phyloP scores from a whole-genome alignment of 73 alveolate genomes.

The Tetrahymena borealis region DNA sequence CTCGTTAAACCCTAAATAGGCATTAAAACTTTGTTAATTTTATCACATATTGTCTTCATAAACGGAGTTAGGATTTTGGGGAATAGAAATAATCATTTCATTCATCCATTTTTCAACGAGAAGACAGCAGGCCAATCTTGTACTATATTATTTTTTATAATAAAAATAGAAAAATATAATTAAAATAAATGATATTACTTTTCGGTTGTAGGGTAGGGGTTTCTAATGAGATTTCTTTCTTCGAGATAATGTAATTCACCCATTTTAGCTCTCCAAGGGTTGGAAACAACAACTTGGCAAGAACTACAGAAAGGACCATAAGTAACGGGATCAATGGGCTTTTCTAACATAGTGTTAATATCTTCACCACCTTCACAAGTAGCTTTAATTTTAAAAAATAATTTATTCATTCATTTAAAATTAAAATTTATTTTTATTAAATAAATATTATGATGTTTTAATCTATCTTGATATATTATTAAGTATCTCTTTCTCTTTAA shows the following conservation, averaged over 20 bases:
- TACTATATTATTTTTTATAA: neutral
- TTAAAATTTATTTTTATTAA: neutral
- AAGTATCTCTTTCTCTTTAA: too few species aligned
- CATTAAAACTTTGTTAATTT: neutral
- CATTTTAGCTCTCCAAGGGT: constrained; percentile 29
- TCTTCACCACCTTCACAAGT: constrained; percentile 44
- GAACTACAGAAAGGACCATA: constrained; percentile 40
- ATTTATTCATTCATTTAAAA: neutral
- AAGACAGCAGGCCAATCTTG: constrained; percentile 34
- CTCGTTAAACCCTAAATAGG: neutral
- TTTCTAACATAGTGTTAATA: constrained; percentile 20
- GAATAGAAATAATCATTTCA: constrained; percentile 32
- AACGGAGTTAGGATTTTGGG: constrained; percentile 9
- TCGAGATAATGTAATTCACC: constrained; percentile 13
- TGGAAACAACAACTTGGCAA: constrained; percentile 7
- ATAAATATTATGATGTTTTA: neutral
- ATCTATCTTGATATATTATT: too few species aligned
- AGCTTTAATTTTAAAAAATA: neutral
- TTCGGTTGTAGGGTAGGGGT: neutral
- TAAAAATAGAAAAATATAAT: too few species aligned
- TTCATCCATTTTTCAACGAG: constrained; percentile 44
- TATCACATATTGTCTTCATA: neutral
- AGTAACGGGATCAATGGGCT: constrained; percentile 26
- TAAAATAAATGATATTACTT: neutral
- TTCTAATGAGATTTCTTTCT: constrained; percentile 8